A percentile compares a stretch with the other conserved stretches of the same genome.
These are phyloP conservation scores for Grosmannia clavigera DNA, from an alignment of 2,329 filamentous ascomycete genomes.

Conservation along the genomic window DNA sequence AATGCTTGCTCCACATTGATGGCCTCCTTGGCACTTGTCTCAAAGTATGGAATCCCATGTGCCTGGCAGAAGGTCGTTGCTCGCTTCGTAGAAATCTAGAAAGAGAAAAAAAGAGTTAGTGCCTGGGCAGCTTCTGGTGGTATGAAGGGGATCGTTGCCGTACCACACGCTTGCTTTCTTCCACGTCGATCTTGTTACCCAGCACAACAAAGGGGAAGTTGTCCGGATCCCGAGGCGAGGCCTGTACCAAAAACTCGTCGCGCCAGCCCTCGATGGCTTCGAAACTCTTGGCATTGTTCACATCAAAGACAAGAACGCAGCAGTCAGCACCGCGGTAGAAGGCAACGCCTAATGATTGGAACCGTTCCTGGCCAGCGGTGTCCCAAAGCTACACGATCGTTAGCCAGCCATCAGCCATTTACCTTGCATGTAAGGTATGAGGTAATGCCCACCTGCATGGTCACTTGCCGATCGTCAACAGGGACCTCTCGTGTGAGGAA, in stretches of 20 bases:
- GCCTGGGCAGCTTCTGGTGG: not conserved
- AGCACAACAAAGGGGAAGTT: constrained; percentile 97
- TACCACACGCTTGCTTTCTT: constrained; percentile 91
- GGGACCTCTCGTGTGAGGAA: constrained; percentile 97
- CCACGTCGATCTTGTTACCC: constrained; percentile 98
- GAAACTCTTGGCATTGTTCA: constrained; percentile 99
- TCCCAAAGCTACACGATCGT: constrained; percentile 70
- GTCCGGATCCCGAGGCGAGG: constrained; percentile 88
- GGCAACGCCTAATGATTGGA: constrained; percentile 91
- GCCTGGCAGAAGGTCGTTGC: constrained; percentile 97
- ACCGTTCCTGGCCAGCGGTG: constrained; percentile 91
- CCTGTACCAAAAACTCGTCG: constrained; percentile 96
- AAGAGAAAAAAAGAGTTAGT: not conserved
- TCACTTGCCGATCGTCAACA: constrained; percentile 92
- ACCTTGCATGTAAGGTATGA: constrained; percentile 2
- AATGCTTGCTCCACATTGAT: constrained; percentile 86
- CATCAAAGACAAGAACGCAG: constrained; percentile 94
- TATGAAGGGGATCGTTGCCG: constrained; percentile 16
- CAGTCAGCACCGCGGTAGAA: constrained; percentile 97
- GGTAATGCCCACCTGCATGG: constrained; percentile 55
- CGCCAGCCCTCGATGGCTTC: constrained; percentile 97
- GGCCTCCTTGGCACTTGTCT: constrained; percentile 97
- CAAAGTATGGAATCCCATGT: constrained; percentile 96
- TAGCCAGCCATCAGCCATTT: not conserved
- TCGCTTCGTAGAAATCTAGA: constrained; percentile 80